Evolutionary conservation across 805 yeast species (phyloP).

Genomic region (Candida orba): DNA sequence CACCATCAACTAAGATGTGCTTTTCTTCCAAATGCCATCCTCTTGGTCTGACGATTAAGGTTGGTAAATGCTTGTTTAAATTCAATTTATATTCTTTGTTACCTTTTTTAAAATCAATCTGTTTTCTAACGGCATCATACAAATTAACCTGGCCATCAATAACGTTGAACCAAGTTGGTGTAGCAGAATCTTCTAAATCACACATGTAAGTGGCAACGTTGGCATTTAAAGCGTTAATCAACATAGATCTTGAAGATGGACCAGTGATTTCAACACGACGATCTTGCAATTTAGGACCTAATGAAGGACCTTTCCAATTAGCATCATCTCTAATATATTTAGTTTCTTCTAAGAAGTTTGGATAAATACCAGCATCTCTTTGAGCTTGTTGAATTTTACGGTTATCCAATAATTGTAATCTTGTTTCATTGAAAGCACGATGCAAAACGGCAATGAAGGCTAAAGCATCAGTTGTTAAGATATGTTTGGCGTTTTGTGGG

Average conservation of each 20-base stretch:
- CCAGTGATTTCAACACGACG: conserved; percentile 82
- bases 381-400: conserved; percentile 53
- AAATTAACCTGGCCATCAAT: conserved; percentile 76
- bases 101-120: conserved; percentile 45
- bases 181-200: conserved; percentile 77
- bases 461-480: conserved; percentile 42
- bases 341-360: conserved; percentile 67
- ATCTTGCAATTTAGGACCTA: conserved; percentile 66
- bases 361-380: conserved; percentile 54
- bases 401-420: conserved; percentile 52
- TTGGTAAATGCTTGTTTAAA: conserved; percentile 52
- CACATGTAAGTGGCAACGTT: conserved; percentile 79
- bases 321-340: conserved; percentile 60
- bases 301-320: conserved; percentile 68
- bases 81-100: conserved; percentile 27
- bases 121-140: conserved; percentile 67
- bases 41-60: conserved; percentile 78
- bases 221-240: conserved; percentile 73
- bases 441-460: conserved; percentile 67
- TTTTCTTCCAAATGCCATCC: conserved; percentile 82
- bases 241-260: conserved; percentile 80
- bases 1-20: conserved; percentile 65
- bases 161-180: conserved; percentile 79
- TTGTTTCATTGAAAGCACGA: conserved; percentile 58
- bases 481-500: conserved; percentile 31